Conservation (phyloP, 495 filamentous ascomycete species). For the Tuber borchii region DNA sequence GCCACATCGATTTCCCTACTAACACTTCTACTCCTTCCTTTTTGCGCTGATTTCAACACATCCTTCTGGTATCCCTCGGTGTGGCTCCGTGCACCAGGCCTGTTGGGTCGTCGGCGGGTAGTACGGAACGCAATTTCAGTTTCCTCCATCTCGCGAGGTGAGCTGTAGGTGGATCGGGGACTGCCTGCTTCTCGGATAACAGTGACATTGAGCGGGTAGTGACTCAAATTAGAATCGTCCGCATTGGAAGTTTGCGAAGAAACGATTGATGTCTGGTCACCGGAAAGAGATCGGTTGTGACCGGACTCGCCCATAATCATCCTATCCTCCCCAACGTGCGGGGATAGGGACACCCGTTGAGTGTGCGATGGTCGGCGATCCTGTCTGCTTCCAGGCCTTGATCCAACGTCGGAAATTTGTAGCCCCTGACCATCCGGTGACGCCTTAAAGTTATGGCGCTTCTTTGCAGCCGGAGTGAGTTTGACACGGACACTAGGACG, state of each 20-base stretch:
- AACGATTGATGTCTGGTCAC: conserved; percentile 37
- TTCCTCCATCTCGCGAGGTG: conserved; percentile 33
- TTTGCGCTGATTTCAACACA: conserved; percentile 19
- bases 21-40: conserved; percentile 36
- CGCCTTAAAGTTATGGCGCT: conserved; percentile 36
- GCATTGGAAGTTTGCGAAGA: conserved; percentile 34
- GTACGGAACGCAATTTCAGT: conserved; percentile 17
- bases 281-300: conserved; percentile 34
- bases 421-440: conserved; percentile 34
- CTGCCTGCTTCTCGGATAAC: conserved; percentile 37
- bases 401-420: conserved; percentile 32
- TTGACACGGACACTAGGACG: conserved; percentile 91
- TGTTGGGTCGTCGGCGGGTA: conserved; percentile 35
- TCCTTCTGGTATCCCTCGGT: conserved; percentile 35
- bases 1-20: conserved; percentile 50
- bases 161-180: conserved; percentile 31
- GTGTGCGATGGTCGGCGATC: conserved; percentile 36
- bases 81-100: conserved; percentile 28
- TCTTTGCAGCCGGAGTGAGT: conserved; percentile 65
- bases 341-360: conserved; percentile 38
- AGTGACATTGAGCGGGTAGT: conserved; percentile 35
- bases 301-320: conserved; percentile 35
- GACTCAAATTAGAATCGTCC: conserved; percentile 25
- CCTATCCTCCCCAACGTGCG: conserved; percentile 38
- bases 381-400: conserved; percentile 19